These are phyloP conservation scores for Usnea hakonensis DNA, from an alignment of 495 filamentous ascomycete genomes.

Conservation along the genomic window DNA sequence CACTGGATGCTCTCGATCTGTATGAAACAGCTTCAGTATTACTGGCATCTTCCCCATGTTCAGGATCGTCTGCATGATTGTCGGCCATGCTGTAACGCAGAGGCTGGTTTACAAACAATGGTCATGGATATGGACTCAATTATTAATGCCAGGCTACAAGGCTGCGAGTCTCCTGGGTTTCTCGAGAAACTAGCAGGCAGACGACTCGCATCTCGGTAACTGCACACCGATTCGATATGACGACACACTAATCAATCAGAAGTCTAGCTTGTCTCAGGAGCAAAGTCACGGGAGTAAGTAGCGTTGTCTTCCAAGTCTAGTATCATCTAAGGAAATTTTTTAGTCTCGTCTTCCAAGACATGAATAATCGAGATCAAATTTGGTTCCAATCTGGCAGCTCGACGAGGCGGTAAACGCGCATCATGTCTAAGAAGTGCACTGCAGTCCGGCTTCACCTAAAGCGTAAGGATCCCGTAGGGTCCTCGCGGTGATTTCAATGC, in stretches of 20 bases:
- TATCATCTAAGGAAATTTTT: not conserved
- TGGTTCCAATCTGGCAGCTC: too few relatives aligned
- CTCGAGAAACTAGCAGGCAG: not conserved
- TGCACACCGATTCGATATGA: not conserved
- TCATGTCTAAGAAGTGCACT: not conserved
- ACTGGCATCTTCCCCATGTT: not conserved
- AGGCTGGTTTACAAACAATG: not conserved
- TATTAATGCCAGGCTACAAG: not conserved
- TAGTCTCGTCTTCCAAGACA: too few relatives aligned
- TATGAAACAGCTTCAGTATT: not conserved
- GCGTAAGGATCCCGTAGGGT: not conserved
- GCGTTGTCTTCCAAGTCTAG: too few relatives aligned
- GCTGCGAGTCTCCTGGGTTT: not conserved
- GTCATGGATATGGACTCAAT: not conserved
- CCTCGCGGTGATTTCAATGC: too few relatives aligned
- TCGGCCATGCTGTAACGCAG: not conserved
- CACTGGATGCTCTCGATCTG: slow-evolving; percentile 19
- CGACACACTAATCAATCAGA: not conserved
- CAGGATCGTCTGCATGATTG: not conserved
- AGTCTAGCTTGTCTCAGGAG: not conserved
- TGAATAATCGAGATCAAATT: too few relatives aligned
- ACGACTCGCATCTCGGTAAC: not conserved
- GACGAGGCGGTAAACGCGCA: too few relatives aligned
- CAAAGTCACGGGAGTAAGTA: too few relatives aligned
- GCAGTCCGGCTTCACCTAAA: not conserved